A percentile compares a stretch with the other conserved stretches of the same genome.
Evolutionary conservation across 352 stramenopile species (phyloP).

Genomic region (Phytophthora sansomeana): DNA sequence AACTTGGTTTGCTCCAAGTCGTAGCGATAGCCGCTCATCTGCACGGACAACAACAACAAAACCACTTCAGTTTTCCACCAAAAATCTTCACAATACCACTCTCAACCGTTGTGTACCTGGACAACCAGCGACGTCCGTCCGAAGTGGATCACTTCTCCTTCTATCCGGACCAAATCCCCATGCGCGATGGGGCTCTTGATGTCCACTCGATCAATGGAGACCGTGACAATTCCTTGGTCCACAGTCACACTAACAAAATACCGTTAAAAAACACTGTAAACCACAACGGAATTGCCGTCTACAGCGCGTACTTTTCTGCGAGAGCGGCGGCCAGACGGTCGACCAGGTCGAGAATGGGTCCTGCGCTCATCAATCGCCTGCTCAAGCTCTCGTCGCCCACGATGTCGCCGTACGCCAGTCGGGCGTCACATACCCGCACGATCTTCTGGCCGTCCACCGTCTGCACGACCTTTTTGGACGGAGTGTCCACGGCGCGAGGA

Average conservation of each 20-base stretch:
- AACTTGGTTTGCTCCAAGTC: conserved; percentile 64
- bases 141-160: conserved; percentile 64
- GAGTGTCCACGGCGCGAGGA: conserved; percentile 11
- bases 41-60: background rate
- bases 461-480: conserved; percentile 33
- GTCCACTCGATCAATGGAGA: conserved; percentile 71
- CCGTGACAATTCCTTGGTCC: conserved; percentile 55
- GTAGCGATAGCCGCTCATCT: conserved; percentile 69
- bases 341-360: conserved; percentile 54
- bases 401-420: conserved; percentile 56
- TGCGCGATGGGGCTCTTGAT: conserved; percentile 69
- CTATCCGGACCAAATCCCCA: conserved; percentile 64
- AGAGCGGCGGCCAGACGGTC: conserved; percentile 64
- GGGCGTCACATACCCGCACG: conserved; percentile 47
- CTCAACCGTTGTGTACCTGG: conserved; percentile 15
- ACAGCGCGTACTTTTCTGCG: conserved; percentile 53
- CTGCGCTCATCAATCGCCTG: conserved; percentile 53
- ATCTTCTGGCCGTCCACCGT: conserved; percentile 32
- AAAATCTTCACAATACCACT: background rate
- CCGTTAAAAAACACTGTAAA: background rate
- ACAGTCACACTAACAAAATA: conserved; percentile 17
- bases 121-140: conserved; percentile 59
- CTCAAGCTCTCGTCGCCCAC: conserved; percentile 58
- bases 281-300: background rate
- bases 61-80: background rate